Conservation (phyloP, 2,329 filamentous ascomycete species). For the Colletotrichum abscissum region DNA sequence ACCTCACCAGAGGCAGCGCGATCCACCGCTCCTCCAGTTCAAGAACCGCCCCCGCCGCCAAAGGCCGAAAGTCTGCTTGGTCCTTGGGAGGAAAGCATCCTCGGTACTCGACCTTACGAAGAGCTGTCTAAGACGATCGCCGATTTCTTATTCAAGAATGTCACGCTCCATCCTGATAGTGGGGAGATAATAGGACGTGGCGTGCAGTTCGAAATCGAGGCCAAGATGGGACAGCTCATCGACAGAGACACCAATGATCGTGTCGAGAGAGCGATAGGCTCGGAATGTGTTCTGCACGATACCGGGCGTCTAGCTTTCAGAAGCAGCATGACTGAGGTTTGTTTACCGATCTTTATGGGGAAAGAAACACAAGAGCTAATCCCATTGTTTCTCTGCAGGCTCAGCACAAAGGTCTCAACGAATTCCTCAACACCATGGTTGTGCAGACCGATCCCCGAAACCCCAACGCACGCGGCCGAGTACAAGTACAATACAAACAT, state of each 20-base stretch:
- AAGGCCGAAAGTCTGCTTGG: conserved; percentile 52
- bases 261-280: conserved; percentile 73
- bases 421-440: conserved; percentile 81
- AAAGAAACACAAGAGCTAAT: neutral
- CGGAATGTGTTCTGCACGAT: conserved; percentile 76
- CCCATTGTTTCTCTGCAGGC: conserved; percentile 55
- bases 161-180: conserved; percentile 75
- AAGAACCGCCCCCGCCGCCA: conserved; percentile 33
- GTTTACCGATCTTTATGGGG: conserved; percentile 40
- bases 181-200: conserved; percentile 71
- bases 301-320: conserved; percentile 76
- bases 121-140: conserved; percentile 81
- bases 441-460: conserved; percentile 67
- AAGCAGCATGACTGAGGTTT: conserved; percentile 90
- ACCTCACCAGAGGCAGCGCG: conserved; percentile 59
- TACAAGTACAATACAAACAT: conserved; percentile 83
- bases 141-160: conserved; percentile 81
- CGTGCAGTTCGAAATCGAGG: conserved; percentile 91
- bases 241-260: conserved; percentile 78
- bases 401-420: conserved; percentile 87
- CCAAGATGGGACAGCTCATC: conserved; percentile 87
- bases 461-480: conserved; percentile 59
- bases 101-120: conserved; percentile 76
- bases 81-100: conserved; percentile 76
- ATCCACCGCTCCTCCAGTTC: conserved; percentile 38